Base-by-base conservation (phyloP, 306 rosid species). In the Sindora glabra region DNA sequence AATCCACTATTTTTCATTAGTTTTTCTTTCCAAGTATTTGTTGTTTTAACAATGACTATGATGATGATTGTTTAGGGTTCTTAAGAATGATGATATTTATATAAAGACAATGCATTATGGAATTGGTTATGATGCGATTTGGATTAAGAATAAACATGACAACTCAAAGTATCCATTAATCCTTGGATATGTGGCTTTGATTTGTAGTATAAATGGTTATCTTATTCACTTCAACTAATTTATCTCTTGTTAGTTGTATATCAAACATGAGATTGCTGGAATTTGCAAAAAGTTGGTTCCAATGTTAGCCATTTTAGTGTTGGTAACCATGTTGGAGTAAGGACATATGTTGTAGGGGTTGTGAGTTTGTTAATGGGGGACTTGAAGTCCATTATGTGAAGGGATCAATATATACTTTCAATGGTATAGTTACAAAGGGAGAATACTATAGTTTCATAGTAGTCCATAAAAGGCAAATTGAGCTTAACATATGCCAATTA, bases 181-280 rank as follows among this genome's bases (percentile, higher is more conserved):
- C 13, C 85, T 78, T 9, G 84, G 84, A 77, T 70, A 48, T 5
- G 68, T 51, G 33, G 44, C 19, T 50, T 24, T 41, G 36, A 37
- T 16, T 10, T 19, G 19, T 30, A 11, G n/a, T 10, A 25, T 38
- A 19, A 27, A 8, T 12, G 37, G 40, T 4, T 44, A n/a, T 10
- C 27, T 22, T 6, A n/a, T 26, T 14, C 44, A n/a, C 37, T 10
- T 44, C 3, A 16, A 26, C 55, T 48, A 21, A 24, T 55, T 40
- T 18, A 5, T 58, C 49, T 36, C 21, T n/a, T n/a, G n/a, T n/a
- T 59, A 18, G 3, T 33, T 70, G 58, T 34, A 9, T 30, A 39
- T n/a, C 62, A 80, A 82, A 42, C 86, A 73, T 16, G 86, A 80
- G 74, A 80, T 80, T 38, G 86, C 68, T 13, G 86, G 80, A 41